phyloP scores from a whole-genome alignment of 2,329 filamentous ascomycete genomes.

The Blastomyces emzantsi region DNA sequence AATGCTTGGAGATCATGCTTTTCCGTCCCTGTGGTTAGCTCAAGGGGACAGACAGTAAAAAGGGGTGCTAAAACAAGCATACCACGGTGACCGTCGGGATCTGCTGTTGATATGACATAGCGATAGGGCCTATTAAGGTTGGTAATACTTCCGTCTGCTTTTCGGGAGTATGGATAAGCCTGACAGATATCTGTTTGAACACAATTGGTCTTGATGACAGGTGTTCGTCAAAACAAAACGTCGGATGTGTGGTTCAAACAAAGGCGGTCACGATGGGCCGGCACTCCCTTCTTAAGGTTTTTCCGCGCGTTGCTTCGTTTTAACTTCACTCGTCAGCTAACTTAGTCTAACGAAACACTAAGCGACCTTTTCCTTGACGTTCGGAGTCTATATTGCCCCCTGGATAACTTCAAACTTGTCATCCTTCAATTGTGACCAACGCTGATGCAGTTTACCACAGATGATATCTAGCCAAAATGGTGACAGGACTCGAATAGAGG shows the following conservation, averaged over 20 bases:
- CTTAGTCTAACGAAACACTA: not conserved
- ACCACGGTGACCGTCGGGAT: slow-evolving; percentile 32
- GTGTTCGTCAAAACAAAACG: not conserved
- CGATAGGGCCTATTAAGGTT: not conserved
- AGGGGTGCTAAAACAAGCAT: not conserved
- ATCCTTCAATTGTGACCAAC: not conserved
- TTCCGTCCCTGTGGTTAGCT: slow-evolving; percentile 2
- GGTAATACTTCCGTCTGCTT: not conserved
- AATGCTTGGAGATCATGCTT: slow-evolving; percentile 55
- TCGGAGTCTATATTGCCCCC: not conserved
- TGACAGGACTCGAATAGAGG: not conserved
- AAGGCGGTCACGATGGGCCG: not conserved
- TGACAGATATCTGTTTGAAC: not conserved
- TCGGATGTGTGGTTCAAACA: not conserved
- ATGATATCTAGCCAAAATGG: not conserved
- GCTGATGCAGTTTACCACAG: not conserved
- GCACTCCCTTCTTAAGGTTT: not conserved
- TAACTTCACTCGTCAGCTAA: not conserved
- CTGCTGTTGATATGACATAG: slow-evolving; percentile 14
- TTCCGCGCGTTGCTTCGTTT: not conserved
- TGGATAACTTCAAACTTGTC: not conserved
- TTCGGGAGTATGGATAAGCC: not conserved
- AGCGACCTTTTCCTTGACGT: not conserved
- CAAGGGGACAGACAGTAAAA: not conserved
- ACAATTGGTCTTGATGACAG: not conserved